Conservation (phyloP, 371 early-diverging fungal species). For the Saksenaea oblongispora region DNA sequence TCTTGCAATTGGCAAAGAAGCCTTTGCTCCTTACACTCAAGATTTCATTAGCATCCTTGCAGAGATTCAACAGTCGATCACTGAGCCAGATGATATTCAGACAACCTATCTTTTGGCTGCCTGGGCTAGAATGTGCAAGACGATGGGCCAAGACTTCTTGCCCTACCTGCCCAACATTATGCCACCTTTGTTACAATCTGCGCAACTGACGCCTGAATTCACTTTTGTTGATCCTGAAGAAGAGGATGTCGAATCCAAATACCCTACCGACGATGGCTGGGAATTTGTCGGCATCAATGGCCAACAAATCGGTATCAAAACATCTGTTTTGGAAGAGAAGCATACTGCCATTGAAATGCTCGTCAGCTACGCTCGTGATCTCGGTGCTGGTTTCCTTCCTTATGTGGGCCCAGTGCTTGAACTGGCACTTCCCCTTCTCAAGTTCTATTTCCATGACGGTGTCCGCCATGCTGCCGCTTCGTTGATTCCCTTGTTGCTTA, state of each 20-base stretch:
- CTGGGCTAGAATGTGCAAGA: constrained; percentile 97
- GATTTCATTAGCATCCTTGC: constrained; percentile 81
- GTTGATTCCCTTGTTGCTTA: constrained; percentile 79
- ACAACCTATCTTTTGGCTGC: constrained; percentile 89
- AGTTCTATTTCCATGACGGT: constrained; percentile 97
- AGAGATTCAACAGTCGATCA: constrained; percentile 74
- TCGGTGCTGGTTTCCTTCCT: constrained; percentile 86
- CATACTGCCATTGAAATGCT: constrained; percentile 97
- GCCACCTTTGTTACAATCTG: constrained; percentile 89
- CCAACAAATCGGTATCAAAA: constrained; percentile 94
- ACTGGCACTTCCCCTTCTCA: constrained; percentile 85
- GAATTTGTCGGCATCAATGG: constrained; percentile 88
- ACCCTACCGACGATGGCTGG: constrained; percentile 94
- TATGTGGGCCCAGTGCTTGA: constrained; percentile 83
- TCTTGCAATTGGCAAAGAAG: constrained; percentile 91
- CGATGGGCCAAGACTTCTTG: constrained; percentile 91
- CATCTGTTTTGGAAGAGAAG: constrained; percentile 94
- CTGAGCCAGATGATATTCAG: constrained; percentile 91
- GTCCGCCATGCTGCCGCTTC: constrained; percentile 89
- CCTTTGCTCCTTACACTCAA: constrained; percentile 76
- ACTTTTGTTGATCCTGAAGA: constrained; percentile 83
- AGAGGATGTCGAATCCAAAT: constrained; percentile 84
- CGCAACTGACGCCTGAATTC: constrained; percentile 90
- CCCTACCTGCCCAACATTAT: constrained; percentile 91
- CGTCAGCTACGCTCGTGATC: constrained; percentile 89